Evolutionary conservation across 2,329 filamentous ascomycete genomes (phyloP), one percentile per base, ranked within the genome.

Genomic region (Fusarium sp.): DNA sequence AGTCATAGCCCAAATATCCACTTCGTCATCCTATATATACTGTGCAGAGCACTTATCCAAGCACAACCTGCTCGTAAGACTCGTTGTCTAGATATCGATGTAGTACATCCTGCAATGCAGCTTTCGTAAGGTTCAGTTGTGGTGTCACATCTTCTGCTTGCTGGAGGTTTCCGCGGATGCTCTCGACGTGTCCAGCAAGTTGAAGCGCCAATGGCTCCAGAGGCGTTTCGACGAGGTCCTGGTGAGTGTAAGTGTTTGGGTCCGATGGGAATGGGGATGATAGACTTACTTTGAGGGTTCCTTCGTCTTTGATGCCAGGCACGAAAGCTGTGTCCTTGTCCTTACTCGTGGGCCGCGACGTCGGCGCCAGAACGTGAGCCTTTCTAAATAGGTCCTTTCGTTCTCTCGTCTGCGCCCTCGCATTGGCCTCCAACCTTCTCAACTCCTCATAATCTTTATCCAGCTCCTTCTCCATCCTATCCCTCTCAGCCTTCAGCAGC

Each of bases 401-500:
- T 66, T 82, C 80, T 40, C 79, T 77, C 24, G 81, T 81, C 74
- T 88, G 86, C 3, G 82, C 82, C 62, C 83, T 83, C 14, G 87
- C 87, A 62, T 89, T 88, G 5, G 78, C 76, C 73, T 89, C 84
- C 24, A 91, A 77, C 20, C 77, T 76, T 45, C 79, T 77, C 61
- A 90, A 77, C 21, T 75, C 70, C 50, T 81, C 80, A 68, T 88
- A 86, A 57, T 90, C 88, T 28, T 75, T 75, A 65, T 88, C 85
- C 44, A 91, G 78, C 65, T 83, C 81, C 30, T 72, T 77, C 77
- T 89, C 83, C 55, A 89, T 83, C 68, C 82, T 82, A 61, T 81
- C 82, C 67, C 86, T 84, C 75, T 91, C 89, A 26, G 82, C 79
- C 53, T 79, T 79, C 30, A 93, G 80, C 44, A 92, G 77, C 65